Evolutionary conservation across 495 filamentous ascomycete genomes (phyloP).

Genomic region (Aspergillus baeticus): DNA sequence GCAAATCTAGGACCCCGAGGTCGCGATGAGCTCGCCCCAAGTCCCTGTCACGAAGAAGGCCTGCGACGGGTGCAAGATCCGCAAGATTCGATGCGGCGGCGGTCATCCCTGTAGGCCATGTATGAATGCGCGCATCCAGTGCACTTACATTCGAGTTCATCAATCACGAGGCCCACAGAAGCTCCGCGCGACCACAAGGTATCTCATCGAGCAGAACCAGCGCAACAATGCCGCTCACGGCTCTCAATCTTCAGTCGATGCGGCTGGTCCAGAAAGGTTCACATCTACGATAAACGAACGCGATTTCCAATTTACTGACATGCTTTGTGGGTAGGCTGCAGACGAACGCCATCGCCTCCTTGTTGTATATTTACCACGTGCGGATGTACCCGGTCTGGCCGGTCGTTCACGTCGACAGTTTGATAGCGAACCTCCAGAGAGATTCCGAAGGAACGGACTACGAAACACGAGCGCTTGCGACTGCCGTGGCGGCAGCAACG

Average conservation of each 20-base stretch:
- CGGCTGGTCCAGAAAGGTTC: not conserved
- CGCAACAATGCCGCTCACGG: not conserved
- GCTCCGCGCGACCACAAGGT: constrained; percentile 29
- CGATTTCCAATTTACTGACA: not conserved
- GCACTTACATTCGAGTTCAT: constrained; percentile 37
- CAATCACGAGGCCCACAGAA: constrained; percentile 34
- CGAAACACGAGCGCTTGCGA: constrained; percentile 41
- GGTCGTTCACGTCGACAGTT: constrained; percentile 40
- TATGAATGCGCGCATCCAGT: constrained; percentile 32
- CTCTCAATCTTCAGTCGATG: not conserved
- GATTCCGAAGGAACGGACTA: constrained; percentile 26
- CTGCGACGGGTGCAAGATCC: constrained; percentile 34
- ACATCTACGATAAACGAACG: not conserved
- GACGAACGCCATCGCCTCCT: constrained; percentile 18
- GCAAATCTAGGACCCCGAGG: not conserved
- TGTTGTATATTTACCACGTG: constrained; percentile 39
- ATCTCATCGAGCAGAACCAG: constrained; percentile 17
- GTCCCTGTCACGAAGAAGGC: constrained; percentile 25
- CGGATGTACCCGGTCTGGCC: constrained; percentile 50
- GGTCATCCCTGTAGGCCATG: constrained; percentile 29
- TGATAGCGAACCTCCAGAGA: constrained; percentile 33
- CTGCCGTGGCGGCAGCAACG: constrained; percentile 42
- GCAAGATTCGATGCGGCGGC: constrained; percentile 31
- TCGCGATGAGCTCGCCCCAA: constrained; percentile 15
- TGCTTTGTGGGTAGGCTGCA: not conserved